Evolutionary conservation across 192 early-diverging fungal genomes (phyloP).

Genomic region (Backusella luteola): DNA sequence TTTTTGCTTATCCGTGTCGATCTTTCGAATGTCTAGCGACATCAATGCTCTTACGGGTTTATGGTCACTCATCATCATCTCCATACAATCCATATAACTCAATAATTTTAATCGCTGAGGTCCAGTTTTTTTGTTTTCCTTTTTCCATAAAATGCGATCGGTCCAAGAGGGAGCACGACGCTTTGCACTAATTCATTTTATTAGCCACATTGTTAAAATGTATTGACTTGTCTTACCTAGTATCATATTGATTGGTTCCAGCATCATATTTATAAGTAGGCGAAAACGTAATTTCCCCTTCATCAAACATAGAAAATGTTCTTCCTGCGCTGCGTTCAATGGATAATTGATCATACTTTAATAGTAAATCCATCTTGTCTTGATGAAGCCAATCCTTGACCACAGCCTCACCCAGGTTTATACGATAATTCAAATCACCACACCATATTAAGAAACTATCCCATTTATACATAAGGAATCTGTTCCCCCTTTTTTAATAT

Average conservation of each 20-base stretch:
- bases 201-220: neutral
- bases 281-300: slow-evolving; percentile 71
- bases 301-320: slow-evolving; percentile 83
- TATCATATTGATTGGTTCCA: slow-evolving; percentile 80
- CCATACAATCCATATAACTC: slow-evolving; percentile 61
- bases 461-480: slow-evolving; percentile 11
- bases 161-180: slow-evolving; percentile 87
- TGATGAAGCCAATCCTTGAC: slow-evolving; percentile 53
- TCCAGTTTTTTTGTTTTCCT: neutral
- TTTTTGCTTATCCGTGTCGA: slow-evolving; percentile 57
- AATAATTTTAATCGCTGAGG: slow-evolving; percentile 43
- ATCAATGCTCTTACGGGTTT: slow-evolving; percentile 85
- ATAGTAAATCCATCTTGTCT: slow-evolving; percentile 58
- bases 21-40: slow-evolving; percentile 57
- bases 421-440: slow-evolving; percentile 95
- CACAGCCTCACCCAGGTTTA: slow-evolving; percentile 61
- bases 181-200: slow-evolving; percentile 55
- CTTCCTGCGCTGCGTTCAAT: slow-evolving; percentile 60
- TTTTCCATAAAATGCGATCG: slow-evolving; percentile 91
- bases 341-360: slow-evolving; percentile 83
- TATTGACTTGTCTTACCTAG: slow-evolving; percentile 43
- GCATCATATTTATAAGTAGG: slow-evolving; percentile 95
- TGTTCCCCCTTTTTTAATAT: slow-evolving; percentile 7
- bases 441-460: slow-evolving; percentile 81
- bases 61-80: slow-evolving; percentile 79